These are phyloP conservation scores for Sclerotiophoma versabilis DNA, from an alignment of 2,329 filamentous ascomycete species.

Conservation along the genomic window DNA sequence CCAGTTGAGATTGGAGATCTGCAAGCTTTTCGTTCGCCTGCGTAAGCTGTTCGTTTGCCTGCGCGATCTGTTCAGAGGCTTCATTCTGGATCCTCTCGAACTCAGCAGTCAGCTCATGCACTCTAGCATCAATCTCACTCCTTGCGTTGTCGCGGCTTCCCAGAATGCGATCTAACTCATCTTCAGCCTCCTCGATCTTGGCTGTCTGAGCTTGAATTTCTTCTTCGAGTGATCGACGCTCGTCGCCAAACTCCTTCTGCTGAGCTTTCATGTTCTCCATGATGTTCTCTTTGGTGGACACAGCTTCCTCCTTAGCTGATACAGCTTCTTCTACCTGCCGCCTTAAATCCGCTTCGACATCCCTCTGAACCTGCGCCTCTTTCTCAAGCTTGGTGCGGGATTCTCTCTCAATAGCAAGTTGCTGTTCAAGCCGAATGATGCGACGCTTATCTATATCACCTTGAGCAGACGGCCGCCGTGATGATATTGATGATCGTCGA, in stretches of 20 bases:
- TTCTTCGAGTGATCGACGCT: constrained; percentile 81
- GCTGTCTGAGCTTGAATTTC: constrained; percentile 80
- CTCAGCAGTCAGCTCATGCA: constrained; percentile 74
- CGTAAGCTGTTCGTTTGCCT: constrained; percentile 48
- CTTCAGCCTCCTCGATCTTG: constrained; percentile 86
- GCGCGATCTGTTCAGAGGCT: constrained; percentile 59
- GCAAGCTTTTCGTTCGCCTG: constrained; percentile 50
- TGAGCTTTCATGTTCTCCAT: constrained; percentile 93
- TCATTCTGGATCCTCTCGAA: constrained; percentile 66
- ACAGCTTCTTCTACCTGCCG: constrained; percentile 82
- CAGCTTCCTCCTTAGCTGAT: constrained; percentile 89
- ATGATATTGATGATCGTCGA: constrained; percentile 66
- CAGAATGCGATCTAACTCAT: constrained; percentile 85
- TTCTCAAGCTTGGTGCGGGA: constrained; percentile 71
- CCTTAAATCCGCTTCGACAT: constrained; percentile 67
- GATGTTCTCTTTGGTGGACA: constrained; percentile 91
- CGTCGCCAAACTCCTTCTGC: constrained; percentile 84
- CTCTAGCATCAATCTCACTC: constrained; percentile 70
- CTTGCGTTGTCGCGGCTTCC: constrained; percentile 86
- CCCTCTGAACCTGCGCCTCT: constrained; percentile 66
- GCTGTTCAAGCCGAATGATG: constrained; percentile 74
- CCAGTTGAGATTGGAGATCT: constrained; percentile 65
- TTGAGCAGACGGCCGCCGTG: constrained; percentile 67
- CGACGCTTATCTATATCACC: constrained; percentile 68
- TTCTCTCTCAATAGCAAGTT: constrained; percentile 77